phyloP scores from a whole-genome alignment of 192 early-diverging fungal genomes.

The Podila verticillata region DNA sequence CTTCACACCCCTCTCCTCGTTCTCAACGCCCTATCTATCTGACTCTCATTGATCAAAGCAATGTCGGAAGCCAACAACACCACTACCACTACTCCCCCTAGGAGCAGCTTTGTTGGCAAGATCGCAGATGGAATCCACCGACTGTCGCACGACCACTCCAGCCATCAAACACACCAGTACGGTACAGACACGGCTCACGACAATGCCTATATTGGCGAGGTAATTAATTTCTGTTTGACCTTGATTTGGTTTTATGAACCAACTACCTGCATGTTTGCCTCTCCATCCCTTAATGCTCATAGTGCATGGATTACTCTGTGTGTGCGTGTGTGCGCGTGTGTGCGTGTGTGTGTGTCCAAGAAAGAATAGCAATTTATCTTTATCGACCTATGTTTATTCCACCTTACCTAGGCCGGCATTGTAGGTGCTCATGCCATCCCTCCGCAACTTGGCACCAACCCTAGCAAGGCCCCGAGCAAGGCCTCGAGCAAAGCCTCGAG shows the following conservation, averaged over 20 bases:
- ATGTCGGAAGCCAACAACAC: too few relatives aligned
- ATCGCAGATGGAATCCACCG: neutral
- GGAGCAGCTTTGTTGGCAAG: neutral
- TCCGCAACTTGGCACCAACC: neutral
- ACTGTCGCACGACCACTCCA: too few relatives aligned
- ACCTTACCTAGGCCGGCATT: neutral
- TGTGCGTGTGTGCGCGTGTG: too few relatives aligned
- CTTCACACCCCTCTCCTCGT: too few relatives aligned
- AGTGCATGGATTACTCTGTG: neutral
- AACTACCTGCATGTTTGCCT: too few relatives aligned
- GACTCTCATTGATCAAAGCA: too few relatives aligned
- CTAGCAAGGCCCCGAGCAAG: neutral
- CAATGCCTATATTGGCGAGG: conserved; percentile 2
- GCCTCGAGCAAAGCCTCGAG: neutral
- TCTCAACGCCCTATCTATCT: too few relatives aligned
- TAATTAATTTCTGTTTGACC: neutral
- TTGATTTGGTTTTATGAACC: neutral
- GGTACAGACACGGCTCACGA: neutral
- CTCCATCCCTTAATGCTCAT: too few relatives aligned
- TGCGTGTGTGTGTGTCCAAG: too few relatives aligned
- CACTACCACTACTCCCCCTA: neutral
- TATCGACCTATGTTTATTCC: neutral
- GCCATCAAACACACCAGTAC: neutral
- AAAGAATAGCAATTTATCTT: too few relatives aligned
- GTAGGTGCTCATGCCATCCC: neutral